Percentiles rank a stretch among this genome's conserved stretches.
Evolutionary conservation across 2,329 filamentous ascomycete species (phyloP).

Genomic region (Scedosporium minutisporum): DNA sequence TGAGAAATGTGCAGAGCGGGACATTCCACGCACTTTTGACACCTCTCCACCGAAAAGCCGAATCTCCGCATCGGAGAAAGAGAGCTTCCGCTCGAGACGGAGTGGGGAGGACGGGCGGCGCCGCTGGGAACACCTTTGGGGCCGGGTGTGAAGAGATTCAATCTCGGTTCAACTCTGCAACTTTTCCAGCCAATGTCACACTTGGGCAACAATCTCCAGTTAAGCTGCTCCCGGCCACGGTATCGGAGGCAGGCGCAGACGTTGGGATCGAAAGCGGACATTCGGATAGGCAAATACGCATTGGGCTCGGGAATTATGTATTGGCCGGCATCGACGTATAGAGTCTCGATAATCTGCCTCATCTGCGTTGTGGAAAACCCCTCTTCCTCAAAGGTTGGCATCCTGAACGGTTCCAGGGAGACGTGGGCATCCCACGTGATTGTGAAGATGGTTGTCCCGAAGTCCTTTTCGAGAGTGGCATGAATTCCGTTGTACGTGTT

Average conservation of each 20-base stretch:
- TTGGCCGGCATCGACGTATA: neutral
- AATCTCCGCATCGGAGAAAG: neutral
- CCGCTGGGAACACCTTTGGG: neutral
- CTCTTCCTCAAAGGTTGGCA: neutral
- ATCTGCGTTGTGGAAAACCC: neutral
- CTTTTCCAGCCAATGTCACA: neutral
- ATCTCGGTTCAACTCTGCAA: neutral
- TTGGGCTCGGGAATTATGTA: neutral
- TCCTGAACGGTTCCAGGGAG: neutral
- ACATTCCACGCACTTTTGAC: neutral
- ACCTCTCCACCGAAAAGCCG: neutral
- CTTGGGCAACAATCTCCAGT: neutral
- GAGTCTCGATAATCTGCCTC: neutral
- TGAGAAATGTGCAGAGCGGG: neutral
- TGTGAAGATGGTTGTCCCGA: neutral
- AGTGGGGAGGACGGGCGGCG: neutral
- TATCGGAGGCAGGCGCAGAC: conserved; percentile 7
- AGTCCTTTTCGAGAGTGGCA: neutral
- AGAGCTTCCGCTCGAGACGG: neutral
- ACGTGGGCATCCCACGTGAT: conserved; percentile 10
- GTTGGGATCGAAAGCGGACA: conserved; percentile 7
- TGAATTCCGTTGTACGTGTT: neutral
- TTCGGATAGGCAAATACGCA: neutral
- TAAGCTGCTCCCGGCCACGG: neutral
- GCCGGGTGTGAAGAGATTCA: neutral